Conservation (phyloP, 306 rosid genomes). For the Rubus idaeus region DNA sequence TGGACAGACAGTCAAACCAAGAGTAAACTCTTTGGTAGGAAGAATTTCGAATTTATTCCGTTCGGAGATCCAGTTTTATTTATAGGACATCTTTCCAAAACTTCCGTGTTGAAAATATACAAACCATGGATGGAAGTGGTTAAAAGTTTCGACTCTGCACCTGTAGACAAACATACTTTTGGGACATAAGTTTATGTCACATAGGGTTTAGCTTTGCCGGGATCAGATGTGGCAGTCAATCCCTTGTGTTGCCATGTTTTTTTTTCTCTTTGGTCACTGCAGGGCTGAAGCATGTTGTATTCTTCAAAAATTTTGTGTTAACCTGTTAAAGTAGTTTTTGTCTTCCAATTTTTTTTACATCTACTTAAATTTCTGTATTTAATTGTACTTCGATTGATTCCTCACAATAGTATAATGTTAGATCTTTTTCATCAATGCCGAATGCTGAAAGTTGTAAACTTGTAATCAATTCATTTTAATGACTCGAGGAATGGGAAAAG, state of each 20-base stretch:
- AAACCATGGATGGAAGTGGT: slow-evolving; percentile 93
- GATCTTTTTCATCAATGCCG: background rate
- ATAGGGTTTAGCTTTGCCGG: slow-evolving; percentile 41
- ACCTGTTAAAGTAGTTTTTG: slow-evolving; percentile 44
- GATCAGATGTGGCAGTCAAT: slow-evolving; percentile 31
- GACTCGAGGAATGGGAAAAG: background rate
- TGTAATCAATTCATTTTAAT: background rate
- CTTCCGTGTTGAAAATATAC: slow-evolving; percentile 67
- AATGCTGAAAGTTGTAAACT: background rate
- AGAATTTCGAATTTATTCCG: slow-evolving; percentile 61
- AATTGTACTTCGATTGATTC: slow-evolving; percentile 14
- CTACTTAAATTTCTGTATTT: background rate
- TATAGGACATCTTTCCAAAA: slow-evolving; percentile 66
- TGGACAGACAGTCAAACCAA: slow-evolving; percentile 38
- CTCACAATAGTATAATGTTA: slow-evolving; percentile 3
- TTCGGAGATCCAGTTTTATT: slow-evolving; percentile 71
- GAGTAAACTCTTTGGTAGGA: slow-evolving; percentile 39
- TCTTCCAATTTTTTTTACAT: slow-evolving; percentile 28
- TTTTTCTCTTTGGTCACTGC: slow-evolving; percentile 24
- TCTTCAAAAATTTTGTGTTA: slow-evolving; percentile 35
- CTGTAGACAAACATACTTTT: slow-evolving; percentile 86
- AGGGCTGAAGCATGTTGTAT: slow-evolving; percentile 53
- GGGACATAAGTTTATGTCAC: slow-evolving; percentile 51
- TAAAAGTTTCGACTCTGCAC: slow-evolving; percentile 65
- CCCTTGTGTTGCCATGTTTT: slow-evolving; percentile 17